Evolutionary conservation across 2,329 filamentous ascomycete species (phyloP), one percentile per base, ranked within the genome.

Genomic region (Amesomyces nigricolor): DNA sequence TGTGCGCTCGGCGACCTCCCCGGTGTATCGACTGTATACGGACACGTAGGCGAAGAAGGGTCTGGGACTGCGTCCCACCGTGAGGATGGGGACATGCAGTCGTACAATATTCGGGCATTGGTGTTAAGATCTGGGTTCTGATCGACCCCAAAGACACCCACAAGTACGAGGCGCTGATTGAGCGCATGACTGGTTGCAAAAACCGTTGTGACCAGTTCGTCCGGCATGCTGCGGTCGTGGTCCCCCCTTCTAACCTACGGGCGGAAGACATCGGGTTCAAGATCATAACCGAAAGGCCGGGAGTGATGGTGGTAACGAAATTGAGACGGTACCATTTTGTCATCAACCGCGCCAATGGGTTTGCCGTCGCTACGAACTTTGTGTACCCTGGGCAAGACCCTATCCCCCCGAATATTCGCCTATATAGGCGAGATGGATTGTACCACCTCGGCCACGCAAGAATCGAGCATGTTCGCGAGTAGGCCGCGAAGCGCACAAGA

Each of bases 31-130:
- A 45, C 50, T 1, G 42, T 53, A 9, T 47, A 26, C n/a, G 42
- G 32, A 2, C 43, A 53, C 22, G 14, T 47, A 9, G 50, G 50
- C 11, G 43, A 40, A 19, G 42, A 10, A 39, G 32, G 11, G n/a
- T 53, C 50, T 6, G 50, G 50, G 2, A 53, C 42, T 3, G 42
- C 50, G 3, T 53, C 47, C n/a, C 50, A 53, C 40, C 40, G 43
- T 22, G 50, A 53, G 50, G 50, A 53, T 37, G 50, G 32, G 8
- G 11, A 46, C 32, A 11, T 53, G 8, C 50, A 43, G 13, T 53
- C 50, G 5, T 53, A 39, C 43, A 53, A 53, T 19, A 29, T 53
- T 3, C 42, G 1, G 38, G 44, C 4, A 14, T 51, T 37, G 48
- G 48, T 5, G 43, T 38, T 38, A 51, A 51, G 35, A 51, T 30